Percentiles rank a stretch among this genome's conserved stretches.
Evolutionary conservation across 2,329 filamentous ascomycete genomes (phyloP).

Genomic region (Aspergillus glaucus): DNA sequence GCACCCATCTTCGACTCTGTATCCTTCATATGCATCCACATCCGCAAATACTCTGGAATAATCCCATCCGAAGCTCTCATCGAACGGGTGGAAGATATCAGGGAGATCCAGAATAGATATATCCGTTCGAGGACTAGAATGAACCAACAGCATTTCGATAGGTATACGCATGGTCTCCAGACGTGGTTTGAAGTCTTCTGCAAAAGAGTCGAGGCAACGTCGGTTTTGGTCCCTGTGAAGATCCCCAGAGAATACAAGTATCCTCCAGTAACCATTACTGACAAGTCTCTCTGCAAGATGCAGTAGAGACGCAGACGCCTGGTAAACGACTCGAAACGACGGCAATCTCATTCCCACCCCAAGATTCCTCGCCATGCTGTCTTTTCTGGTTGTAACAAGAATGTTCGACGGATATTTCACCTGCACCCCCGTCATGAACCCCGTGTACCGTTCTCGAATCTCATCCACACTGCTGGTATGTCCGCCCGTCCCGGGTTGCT

Average conservation of each 20-base stretch:
- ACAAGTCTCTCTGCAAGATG: slow-evolving; percentile 5
- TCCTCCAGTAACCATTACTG: slow-evolving; percentile 13
- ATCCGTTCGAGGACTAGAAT: slow-evolving; percentile 46
- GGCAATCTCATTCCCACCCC: slow-evolving; percentile 11
- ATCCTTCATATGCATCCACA: slow-evolving; percentile 50
- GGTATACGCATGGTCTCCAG: neutral
- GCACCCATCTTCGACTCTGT: slow-evolving; percentile 46
- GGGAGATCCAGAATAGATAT: slow-evolving; percentile 48
- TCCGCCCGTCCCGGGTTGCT: neutral
- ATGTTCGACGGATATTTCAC: neutral
- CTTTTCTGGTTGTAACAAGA: neutral
- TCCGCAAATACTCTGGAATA: slow-evolving; percentile 10
- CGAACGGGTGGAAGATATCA: slow-evolving; percentile 44
- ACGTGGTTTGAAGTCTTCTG: neutral
- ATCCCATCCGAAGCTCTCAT: slow-evolving; percentile 26
- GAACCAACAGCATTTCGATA: slow-evolving; percentile 29
- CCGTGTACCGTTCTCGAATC: neutral
- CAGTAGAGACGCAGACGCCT: neutral
- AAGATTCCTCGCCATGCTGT: slow-evolving; percentile 5
- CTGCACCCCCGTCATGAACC: neutral
- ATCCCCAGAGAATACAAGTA: slow-evolving; percentile 16
- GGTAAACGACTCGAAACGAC: slow-evolving; percentile 1
- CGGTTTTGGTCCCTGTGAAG: neutral
- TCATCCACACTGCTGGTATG: neutral
- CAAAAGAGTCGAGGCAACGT: neutral